Evolutionary conservation across 805 yeast genomes (phyloP).

Genomic region (Suhomyces tanzawaensis): DNA sequence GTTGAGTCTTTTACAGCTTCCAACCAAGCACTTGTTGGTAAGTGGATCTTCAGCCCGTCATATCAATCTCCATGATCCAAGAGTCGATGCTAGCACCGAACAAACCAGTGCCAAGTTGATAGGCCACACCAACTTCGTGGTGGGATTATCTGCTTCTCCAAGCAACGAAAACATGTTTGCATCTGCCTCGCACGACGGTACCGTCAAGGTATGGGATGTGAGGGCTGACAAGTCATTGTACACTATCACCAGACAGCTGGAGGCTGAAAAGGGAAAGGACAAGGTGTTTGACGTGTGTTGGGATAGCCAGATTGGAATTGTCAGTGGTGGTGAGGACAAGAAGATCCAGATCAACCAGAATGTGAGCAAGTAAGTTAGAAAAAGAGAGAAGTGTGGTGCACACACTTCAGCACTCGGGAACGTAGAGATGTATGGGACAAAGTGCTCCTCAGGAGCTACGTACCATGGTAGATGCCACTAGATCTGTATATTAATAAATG

Average conservation of each 20-base stretch:
- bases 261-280: conserved; percentile 41
- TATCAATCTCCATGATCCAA: conserved; percentile 89
- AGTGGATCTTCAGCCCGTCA: conserved; percentile 99
- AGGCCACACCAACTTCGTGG: conserved; percentile 93
- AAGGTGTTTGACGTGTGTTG: conserved; percentile 88
- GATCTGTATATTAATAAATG: background rate
- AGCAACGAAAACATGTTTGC: conserved; percentile 77
- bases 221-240: conserved; percentile 81
- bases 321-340: conserved; percentile 93
- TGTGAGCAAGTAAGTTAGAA: background rate
- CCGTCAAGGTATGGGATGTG: conserved; percentile 92
- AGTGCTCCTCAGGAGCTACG: too few relatives aligned
- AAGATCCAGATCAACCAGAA: conserved; percentile 76
- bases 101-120: conserved; percentile 60
- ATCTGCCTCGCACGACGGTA: conserved; percentile 95
- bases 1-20: conserved; percentile 68
- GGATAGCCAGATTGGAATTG: conserved; percentile 75
- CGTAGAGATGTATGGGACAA: too few relatives aligned
- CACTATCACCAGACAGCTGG: conserved; percentile 69
- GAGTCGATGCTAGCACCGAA: conserved; percentile 62
- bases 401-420: too few relatives aligned
- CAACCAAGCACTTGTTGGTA: conserved; percentile 68
- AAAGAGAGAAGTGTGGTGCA: too few relatives aligned
- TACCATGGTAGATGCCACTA: too few relatives aligned
- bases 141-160: conserved; percentile 70